Base-by-base conservation (phyloP, 805 yeast genomes). In the Candida coquimbonensis region DNA sequence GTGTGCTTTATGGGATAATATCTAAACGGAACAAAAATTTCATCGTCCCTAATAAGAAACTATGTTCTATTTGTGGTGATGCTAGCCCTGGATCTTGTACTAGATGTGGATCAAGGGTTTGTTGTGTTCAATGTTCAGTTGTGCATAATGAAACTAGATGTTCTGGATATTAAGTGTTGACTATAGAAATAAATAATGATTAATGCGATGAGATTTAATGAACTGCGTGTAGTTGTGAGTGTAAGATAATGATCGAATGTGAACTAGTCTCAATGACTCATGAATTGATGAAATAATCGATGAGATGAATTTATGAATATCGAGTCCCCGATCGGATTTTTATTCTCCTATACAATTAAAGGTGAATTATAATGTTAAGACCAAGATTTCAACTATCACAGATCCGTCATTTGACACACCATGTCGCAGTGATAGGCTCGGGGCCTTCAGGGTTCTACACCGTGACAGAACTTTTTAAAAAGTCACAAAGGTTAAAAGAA, bases 371-470 rank as follows among this genome's bases (percentile, higher is more conserved):
- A 32, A 32, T 32, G 34, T 14, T 32, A 1, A n/a, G 7, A 34
- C 26, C 21, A 11, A 11, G 25, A 19, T n/a, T 35, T 27, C 35
- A n/a, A 29, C 7, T 29, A 29, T 11, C 31, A 11, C 29, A 33
- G 36, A 16, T 33, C 25, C 45, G 45, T 29, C 21, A 32, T 11
- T 36, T 42, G 8, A 43, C 53, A 9, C 39, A 53, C 16, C 47
- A 49, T 13, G 43, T 67, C 2, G 71, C 70, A 25, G 76, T 93
- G 7, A 79, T 93, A 4, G 99, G 99, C 1, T 77, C 96, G 0
- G 99, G 99, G 0, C 99, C 99, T 0, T 90, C 97, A 1, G 97
- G 96, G 1, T 88, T 93, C 59, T 93, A 91, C 63, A 84, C 97
- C 1, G 89, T 89, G 0, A 77, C 83, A 51, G 80, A 85, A 40